A percentile compares a stretch with the other conserved stretches of the same genome.
Evolutionary conservation across 2,329 filamentous ascomycete genomes (phyloP).

Genomic region (Cercospora nicotianae): DNA sequence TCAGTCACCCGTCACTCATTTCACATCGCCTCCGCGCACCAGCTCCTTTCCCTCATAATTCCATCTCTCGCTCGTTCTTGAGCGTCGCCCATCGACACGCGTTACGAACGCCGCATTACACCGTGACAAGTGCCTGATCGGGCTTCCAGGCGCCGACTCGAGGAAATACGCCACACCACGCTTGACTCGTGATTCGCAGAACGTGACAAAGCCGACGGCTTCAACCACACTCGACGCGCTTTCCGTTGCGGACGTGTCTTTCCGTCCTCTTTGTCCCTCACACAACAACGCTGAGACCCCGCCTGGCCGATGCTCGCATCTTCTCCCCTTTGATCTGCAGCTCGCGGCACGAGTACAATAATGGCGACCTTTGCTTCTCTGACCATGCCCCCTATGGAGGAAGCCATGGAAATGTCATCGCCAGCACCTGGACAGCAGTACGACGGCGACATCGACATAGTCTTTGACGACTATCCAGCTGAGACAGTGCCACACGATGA

Average conservation of each 20-base stretch:
- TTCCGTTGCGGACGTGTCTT: not conserved
- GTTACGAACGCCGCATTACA: not conserved
- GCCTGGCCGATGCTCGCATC: constrained; percentile 8
- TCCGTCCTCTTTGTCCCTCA: not conserved
- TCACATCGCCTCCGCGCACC: not conserved
- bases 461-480: constrained; percentile 53
- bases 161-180: not conserved
- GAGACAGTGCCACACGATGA: constrained; percentile 45
- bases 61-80: not conserved
- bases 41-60: not conserved
- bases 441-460: constrained; percentile 59
- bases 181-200: not conserved
- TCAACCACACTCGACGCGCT: not conserved
- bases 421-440: constrained; percentile 44
- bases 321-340: not conserved
- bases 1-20: not conserved
- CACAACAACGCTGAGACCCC: not conserved
- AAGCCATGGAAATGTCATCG: constrained; percentile 60
- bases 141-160: not conserved
- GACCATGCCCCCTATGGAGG: constrained; percentile 39
- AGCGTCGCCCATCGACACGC: not conserved
- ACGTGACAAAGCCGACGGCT: not conserved
- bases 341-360: constrained; percentile 12
- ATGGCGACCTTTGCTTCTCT: constrained; percentile 35
- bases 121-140: not conserved